These are phyloP conservation scores for Darksidea phi DNA, from an alignment of 495 filamentous ascomycete genomes.

Conservation along the genomic window DNA sequence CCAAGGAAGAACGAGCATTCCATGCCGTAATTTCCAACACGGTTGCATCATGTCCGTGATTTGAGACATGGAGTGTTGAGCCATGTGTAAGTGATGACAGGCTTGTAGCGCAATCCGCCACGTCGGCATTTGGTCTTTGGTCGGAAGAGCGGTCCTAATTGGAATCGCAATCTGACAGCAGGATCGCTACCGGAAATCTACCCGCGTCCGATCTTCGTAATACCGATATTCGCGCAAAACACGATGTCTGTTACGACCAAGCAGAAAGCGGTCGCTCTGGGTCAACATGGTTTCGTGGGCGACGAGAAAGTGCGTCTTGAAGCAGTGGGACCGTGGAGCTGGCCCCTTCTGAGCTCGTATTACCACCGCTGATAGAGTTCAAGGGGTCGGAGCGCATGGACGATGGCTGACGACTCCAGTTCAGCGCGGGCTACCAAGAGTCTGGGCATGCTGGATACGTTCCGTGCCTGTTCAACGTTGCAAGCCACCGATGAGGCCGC, in stretches of 20 bases:
- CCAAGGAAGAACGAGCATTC: too few relatives aligned
- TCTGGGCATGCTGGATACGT: not conserved
- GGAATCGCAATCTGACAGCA: constrained; percentile 18
- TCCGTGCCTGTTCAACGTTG: constrained; percentile 32
- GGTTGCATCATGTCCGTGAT: too few relatives aligned
- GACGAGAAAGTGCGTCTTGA: too few relatives aligned
- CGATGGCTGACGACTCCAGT: not conserved
- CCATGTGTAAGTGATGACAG: not conserved
- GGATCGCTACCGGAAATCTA: constrained; percentile 34
- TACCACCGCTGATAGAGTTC: too few relatives aligned
- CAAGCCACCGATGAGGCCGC: constrained; percentile 29
- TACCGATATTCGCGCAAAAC: too few relatives aligned
- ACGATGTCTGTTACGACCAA: not conserved
- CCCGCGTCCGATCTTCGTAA: constrained; percentile 16
- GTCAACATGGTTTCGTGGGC: not conserved
- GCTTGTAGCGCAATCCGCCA: not conserved
- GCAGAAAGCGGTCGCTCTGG: not conserved
- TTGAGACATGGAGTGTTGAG: too few relatives aligned
- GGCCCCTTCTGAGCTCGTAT: too few relatives aligned
- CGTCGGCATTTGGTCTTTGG: not conserved
- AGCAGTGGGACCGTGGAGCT: too few relatives aligned
- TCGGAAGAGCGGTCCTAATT: not conserved
- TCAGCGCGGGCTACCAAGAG: not conserved
- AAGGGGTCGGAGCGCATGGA: not conserved
- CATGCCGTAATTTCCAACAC: too few relatives aligned